A percentile compares a stretch with the other conserved stretches of the same genome.
Evolutionary conservation across 192 early-diverging fungal species (phyloP).

Genomic region (Podila minutissima): DNA sequence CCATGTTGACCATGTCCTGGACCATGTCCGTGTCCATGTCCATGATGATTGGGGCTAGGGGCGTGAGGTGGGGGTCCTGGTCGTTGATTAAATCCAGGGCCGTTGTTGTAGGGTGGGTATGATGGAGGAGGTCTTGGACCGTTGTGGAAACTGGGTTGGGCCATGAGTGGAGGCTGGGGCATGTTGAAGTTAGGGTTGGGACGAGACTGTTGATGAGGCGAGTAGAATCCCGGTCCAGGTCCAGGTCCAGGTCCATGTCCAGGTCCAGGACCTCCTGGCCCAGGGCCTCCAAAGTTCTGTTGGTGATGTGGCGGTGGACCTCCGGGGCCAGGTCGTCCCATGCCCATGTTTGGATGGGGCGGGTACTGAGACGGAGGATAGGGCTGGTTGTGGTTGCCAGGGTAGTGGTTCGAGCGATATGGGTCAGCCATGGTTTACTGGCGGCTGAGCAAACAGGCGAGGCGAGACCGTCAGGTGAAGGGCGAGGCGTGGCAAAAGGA

Average conservation of each 20-base stretch:
- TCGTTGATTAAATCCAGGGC: conserved; percentile 17
- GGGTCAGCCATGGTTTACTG: conserved; percentile 3
- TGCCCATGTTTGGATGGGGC: conserved; percentile 1
- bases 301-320: conserved; percentile 21
- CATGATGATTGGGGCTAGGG: background rate
- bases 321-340: conserved; percentile 7
- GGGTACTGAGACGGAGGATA: background rate
- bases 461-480: too few species aligned
- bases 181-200: conserved; percentile 3
- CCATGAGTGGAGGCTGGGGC: conserved; percentile 16
- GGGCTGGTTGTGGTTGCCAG: background rate
- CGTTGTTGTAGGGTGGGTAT: conserved; percentile 19
- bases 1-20: conserved; percentile 6
- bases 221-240: background rate
- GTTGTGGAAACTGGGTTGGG: conserved; percentile 18
- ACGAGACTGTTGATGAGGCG: background rate
- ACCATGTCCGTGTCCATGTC: conserved; percentile 2
- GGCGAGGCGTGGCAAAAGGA: too few species aligned
- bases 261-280: background rate
- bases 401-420: background rate
- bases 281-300: conserved; percentile 10
- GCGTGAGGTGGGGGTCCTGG: background rate
- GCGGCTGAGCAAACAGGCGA: background rate
- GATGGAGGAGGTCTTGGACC: background rate
- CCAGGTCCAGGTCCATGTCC: background rate